Conservation (phyloP, 139 green algal species). For the Axilococcus clingmanii region DNA sequence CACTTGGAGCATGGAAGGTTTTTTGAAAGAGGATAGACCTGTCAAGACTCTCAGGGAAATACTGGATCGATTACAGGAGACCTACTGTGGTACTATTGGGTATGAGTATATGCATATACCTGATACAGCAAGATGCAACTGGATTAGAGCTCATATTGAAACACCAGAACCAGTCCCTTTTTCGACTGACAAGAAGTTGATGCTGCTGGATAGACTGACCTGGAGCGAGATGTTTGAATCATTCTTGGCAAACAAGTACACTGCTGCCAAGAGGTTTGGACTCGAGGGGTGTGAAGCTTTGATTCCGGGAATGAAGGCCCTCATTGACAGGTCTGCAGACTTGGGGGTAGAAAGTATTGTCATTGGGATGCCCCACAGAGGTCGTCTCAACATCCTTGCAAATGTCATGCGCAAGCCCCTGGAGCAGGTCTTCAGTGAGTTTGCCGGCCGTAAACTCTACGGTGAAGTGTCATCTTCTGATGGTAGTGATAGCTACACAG, state of each 20-base stretch:
- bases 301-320: constrained; percentile 91
- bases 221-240: constrained; percentile 95
- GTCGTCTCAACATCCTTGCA: constrained; percentile 92
- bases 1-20: constrained; percentile 78
- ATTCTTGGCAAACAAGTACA: constrained; percentile 92
- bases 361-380: constrained; percentile 86
- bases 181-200: constrained; percentile 55
- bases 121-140: constrained; percentile 89
- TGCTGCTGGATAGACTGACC: constrained; percentile 82
- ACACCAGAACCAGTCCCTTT: constrained; percentile 32
- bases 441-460: constrained; percentile 56
- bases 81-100: constrained; percentile 86
- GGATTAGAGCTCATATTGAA: constrained; percentile 84
- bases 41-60: constrained; percentile 79
- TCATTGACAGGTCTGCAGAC: constrained; percentile 88
- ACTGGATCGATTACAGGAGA: constrained; percentile 69
- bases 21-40: constrained; percentile 78
- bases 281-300: constrained; percentile 89
- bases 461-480: no score
- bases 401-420: constrained; percentile 98
- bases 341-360: constrained; percentile 74
- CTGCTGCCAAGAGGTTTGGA: constrained; percentile 81
- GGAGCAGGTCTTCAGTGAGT: constrained; percentile 94
- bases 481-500: constrained; percentile 25
- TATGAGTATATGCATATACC: constrained; percentile 95